Conservation (phyloP, 371 early-diverging fungal species). For the Funneliformis caledonium region DNA sequence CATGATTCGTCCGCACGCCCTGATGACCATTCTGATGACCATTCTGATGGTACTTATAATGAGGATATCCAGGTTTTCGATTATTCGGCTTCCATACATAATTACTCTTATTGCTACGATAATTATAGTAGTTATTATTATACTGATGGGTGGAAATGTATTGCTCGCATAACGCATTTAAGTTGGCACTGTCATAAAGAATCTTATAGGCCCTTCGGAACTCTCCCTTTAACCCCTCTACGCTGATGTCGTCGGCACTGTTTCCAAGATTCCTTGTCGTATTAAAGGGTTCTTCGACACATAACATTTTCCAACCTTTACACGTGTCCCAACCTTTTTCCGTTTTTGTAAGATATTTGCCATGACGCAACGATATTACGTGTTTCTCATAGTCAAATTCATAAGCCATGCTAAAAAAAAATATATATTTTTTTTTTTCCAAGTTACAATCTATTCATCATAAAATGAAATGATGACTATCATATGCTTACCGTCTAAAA, state of each 20-base stretch:
- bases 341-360: constrained; percentile 69
- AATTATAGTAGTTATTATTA: too few relatives aligned
- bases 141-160: constrained; percentile 28
- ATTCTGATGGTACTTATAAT: not conserved
- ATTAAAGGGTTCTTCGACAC: constrained; percentile 93
- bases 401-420: constrained; percentile 54
- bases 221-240: constrained; percentile 76
- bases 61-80: not conserved
- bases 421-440: not conserved
- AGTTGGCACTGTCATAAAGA: constrained; percentile 53
- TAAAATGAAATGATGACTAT: not conserved
- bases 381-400: constrained; percentile 82
- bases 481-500: constrained; percentile 63
- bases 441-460: not conserved
- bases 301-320: constrained; percentile 67
- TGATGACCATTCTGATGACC: not conserved
- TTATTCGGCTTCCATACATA: not conserved
- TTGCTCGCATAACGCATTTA: constrained; percentile 52
- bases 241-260: constrained; percentile 78
- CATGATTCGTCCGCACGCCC: not conserved
- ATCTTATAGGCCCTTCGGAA: constrained; percentile 73
- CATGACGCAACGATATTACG: constrained; percentile 82
- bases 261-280: constrained; percentile 86
- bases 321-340: constrained; percentile 82
- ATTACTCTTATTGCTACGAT: too few relatives aligned